Percentiles rank a stretch among this genome's conserved stretches.
Evolutionary conservation across 2,329 filamentous ascomycete genomes (phyloP).

Genomic region (Cladosporium velox): DNA sequence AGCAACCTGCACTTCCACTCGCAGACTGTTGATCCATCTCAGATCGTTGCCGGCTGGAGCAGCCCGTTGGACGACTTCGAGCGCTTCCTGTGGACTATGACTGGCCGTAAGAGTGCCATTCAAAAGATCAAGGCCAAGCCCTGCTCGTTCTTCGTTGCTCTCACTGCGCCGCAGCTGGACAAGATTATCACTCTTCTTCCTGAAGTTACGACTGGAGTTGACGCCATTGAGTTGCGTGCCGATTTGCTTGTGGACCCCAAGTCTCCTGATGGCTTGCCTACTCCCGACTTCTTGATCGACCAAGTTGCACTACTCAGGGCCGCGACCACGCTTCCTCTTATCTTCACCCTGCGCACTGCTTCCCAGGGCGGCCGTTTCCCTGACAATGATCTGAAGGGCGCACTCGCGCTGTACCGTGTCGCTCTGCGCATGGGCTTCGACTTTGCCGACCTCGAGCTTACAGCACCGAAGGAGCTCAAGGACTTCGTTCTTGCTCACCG

Average conservation of each 20-base stretch:
- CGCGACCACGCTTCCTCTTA: constrained; percentile 72
- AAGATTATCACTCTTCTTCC: constrained; percentile 66
- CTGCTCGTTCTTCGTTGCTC: constrained; percentile 87
- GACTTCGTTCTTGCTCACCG: constrained; percentile 54
- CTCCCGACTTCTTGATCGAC: constrained; percentile 73
- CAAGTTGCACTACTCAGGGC: constrained; percentile 80
- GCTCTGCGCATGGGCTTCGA: constrained; percentile 84
- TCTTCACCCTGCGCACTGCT: constrained; percentile 86
- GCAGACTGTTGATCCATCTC: constrained; percentile 58
- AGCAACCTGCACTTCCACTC: constrained; percentile 95
- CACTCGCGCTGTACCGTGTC: constrained; percentile 72
- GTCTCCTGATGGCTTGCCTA: constrained; percentile 57
- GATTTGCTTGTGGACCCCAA: constrained; percentile 80
- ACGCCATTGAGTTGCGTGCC: constrained; percentile 92
- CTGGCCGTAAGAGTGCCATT: constrained; percentile 59
- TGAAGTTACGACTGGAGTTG: constrained; percentile 76
- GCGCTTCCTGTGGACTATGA: constrained; percentile 70
- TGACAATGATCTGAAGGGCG: constrained; percentile 64
- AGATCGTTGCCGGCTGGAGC: constrained; percentile 37
- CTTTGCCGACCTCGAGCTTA: constrained; percentile 91
- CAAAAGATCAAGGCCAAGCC: constrained; percentile 62
- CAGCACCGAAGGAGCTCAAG: constrained; percentile 75
- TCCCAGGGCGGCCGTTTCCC: constrained; percentile 88
- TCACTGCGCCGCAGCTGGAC: constrained; percentile 77
- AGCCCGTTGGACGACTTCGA: constrained; percentile 61